Base-by-base conservation (phyloP, 2,329 filamentous ascomycete genomes). In the Pseudodiploospora longispora region DNA sequence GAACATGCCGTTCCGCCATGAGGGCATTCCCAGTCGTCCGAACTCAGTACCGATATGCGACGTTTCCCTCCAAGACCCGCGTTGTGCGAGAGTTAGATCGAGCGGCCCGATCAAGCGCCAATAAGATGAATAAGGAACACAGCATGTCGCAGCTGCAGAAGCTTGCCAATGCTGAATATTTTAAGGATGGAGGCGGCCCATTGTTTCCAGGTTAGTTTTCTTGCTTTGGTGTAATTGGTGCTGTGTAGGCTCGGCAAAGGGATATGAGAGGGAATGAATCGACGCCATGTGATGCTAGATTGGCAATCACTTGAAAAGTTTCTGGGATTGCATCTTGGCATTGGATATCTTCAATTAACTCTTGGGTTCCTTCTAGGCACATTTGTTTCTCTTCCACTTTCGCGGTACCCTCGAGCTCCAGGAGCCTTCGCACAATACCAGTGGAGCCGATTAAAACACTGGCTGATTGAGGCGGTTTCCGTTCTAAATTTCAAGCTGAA, bases 331-430 rank as follows among this genome's bases (percentile, higher is more conserved):
- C 29, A 30, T 19, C 31, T 12, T 29, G 4, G 10, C 12, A 6
- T 39, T 43, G 28, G 5, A 2, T 33, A 2, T 5, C 30, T 32
- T 10, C 28, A 19, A 19, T 41, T 33, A 30, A 12, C 29, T 5
- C 30, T 19, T 19, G 19, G 19, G 19, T 19, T 19, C 19, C n/a
- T 39, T 12, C 10, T 46, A 75, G 74, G 67, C 50, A 74, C 72
- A n/a, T 71, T 76, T 43, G 57, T 76, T 38, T 49, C 69, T 10
- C 59, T 73, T 7, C 67, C 68, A 1, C 40, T 70, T 28, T 60
- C 62, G 3, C 54, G 56, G 42, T 61, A 61, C 40, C 59, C 66
- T 29, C 50, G 51, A 27, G 48, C 50, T 35, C 60, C 59, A 31
- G 8, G 31, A 38, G 38, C 53, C 7, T 58, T 68, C 45, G 38